Evolutionary conservation across 805 yeast genomes (phyloP).

Genomic region (Cyberlindnera americana): DNA sequence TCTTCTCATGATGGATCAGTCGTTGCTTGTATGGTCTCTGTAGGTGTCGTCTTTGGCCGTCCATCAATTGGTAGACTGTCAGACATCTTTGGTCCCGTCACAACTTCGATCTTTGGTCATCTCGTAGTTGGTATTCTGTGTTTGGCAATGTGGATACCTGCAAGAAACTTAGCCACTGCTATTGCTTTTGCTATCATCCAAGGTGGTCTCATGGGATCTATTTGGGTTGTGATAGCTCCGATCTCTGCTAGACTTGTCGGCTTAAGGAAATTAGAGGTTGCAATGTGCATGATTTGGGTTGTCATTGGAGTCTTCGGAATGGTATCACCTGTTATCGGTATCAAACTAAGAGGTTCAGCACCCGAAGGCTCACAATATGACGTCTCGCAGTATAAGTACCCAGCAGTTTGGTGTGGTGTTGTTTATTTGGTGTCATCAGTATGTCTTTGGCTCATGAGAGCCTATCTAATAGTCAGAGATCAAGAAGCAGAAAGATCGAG

Average conservation of each 20-base stretch:
- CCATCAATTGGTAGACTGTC: constrained; percentile 51
- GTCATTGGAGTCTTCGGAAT: constrained; percentile 46
- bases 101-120: constrained; percentile 39
- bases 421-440: constrained; percentile 46
- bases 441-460: constrained; percentile 44
- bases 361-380: constrained; percentile 30
- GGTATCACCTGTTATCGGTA: constrained; percentile 61
- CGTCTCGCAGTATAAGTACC: constrained; percentile 47
- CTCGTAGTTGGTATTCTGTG: constrained; percentile 38
- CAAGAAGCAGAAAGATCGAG: constrained; percentile 25
- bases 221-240: constrained; percentile 55
- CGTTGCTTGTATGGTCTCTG: constrained; percentile 56
- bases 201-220: constrained; percentile 59
- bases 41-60: constrained; percentile 54
- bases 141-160: constrained; percentile 55
- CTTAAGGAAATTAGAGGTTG: constrained; percentile 44
- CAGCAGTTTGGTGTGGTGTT: constrained; percentile 59
- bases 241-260: constrained; percentile 53
- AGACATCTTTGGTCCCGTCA: constrained; percentile 50
- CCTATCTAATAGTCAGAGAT: constrained; percentile 53
- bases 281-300: constrained; percentile 51
- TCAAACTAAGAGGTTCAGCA: constrained; percentile 38
- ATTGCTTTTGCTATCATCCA: constrained; percentile 46
- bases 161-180: constrained; percentile 53
- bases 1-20: constrained; percentile 50